Base-by-base conservation (phyloP, 345 rosid species). In the Rhizophora mangle region DNA sequence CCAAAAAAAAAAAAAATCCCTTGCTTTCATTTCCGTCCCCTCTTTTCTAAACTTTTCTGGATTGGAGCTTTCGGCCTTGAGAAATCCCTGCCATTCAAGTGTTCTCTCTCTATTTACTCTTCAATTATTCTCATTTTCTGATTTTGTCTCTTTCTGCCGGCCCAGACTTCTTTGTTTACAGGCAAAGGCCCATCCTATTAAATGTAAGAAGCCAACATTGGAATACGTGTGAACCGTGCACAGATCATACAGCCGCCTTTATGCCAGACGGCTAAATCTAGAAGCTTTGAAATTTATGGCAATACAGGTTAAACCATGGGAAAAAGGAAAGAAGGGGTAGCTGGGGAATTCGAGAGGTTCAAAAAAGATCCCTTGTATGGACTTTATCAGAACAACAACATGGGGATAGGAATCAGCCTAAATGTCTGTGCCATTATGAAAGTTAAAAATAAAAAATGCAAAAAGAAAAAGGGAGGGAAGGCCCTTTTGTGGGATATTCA, bases 351-450 rank as follows among this genome's bases (percentile, higher is more conserved):
- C 31, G 8, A 27, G 72, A 53, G 69, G 68, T 72, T 79, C 78
- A 24, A 77, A 55, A 67, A 69, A 37, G 78, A 74, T 80, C 19
- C 16, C 24, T 0, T 47, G 82, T 47, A 16, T 73, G 80, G 79
- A 70, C 82, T 43, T 65, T 43, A 2, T 24, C 8, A 2, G 62
- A 3, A 34, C 29, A 46, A 5, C 1, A 16, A n/a, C 1, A 5
- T 10, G 54, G 47, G 65, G n/a, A 57, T 29, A 15, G 34, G 75
- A 75, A 80, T 75, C 82, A 51, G 39, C 80, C 65, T 78, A 46
- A 75, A 75, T 46, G 19, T 70, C 10, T 61, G 82, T 68, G 84
- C 76, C 31, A 27, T n/a, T 36, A 69, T n/a, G 47, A 69, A 73
- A 52, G 27, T 19, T 34, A 6, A 6, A 1, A 6, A 0, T 6